Evolutionary conservation across 106 monocot species (phyloP).

Genomic region (Gastrodia elata): DNA sequence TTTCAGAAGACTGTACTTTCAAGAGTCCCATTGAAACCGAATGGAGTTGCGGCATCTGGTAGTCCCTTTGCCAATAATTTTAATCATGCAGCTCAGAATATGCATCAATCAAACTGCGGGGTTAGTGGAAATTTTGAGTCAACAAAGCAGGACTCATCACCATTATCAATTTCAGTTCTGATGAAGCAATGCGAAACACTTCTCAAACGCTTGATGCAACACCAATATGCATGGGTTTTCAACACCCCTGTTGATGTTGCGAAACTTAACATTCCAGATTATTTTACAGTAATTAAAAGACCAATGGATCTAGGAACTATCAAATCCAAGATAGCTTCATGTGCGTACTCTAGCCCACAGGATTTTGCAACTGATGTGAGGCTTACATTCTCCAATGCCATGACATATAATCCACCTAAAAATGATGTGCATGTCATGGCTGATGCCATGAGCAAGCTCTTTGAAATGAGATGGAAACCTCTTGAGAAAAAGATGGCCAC

Average conservation of each 20-base stretch:
- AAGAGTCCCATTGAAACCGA: slow-evolving; percentile 4
- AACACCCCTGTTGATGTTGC: slow-evolving; percentile 71
- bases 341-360: slow-evolving; percentile 47
- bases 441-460: slow-evolving; percentile 48
- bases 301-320: slow-evolving; percentile 97
- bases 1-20: slow-evolving; percentile 45
- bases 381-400: slow-evolving; percentile 86
- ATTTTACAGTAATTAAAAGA: slow-evolving; percentile 58
- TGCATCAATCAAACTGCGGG: slow-evolving; percentile 21
- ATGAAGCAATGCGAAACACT: slow-evolving; percentile 76
- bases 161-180: slow-evolving; percentile 16
- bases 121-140: slow-evolving; percentile 33
- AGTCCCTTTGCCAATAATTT: slow-evolving; percentile 23
- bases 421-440: slow-evolving; percentile 87
- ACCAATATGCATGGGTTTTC: slow-evolving; percentile 63
- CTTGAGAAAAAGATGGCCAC: slow-evolving; percentile 55
- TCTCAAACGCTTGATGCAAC: slow-evolving; percentile 52
- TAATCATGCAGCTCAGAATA: slow-evolving; percentile 6
- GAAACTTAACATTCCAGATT: slow-evolving; percentile 83
- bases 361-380: slow-evolving; percentile 85
- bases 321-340: slow-evolving; percentile 46
- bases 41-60: slow-evolving; percentile 22
- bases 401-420: slow-evolving; percentile 70
- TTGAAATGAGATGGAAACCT: slow-evolving; percentile 81
- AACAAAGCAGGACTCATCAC: slow-evolving; percentile 15